These are phyloP conservation scores for Orbilia javanica DNA, from an alignment of 2,329 filamentous ascomycete genomes.

Conservation along the genomic window DNA sequence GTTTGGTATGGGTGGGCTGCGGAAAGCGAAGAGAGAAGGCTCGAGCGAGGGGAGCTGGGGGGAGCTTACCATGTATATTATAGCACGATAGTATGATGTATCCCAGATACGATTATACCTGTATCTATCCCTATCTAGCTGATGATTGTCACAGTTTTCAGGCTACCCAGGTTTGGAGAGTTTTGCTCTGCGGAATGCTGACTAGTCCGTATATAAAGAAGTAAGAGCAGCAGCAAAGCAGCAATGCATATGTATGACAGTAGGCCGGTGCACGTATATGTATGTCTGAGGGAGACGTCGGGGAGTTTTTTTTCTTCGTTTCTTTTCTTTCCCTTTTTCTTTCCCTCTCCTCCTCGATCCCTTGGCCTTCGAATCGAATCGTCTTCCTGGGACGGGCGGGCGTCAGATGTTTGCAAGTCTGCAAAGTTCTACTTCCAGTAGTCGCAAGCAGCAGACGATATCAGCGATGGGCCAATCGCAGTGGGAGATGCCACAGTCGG, in stretches of 20 bases:
- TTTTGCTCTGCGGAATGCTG: slow-evolving; percentile 14
- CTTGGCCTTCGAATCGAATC: slow-evolving; percentile 28
- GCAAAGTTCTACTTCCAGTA: slow-evolving; percentile 56
- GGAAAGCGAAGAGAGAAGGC: slow-evolving; percentile 14
- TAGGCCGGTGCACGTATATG: background rate
- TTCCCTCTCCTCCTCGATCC: background rate
- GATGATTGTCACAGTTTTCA: slow-evolving; percentile 29
- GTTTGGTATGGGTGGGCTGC: slow-evolving; percentile 6
- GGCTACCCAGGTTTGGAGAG: slow-evolving; percentile 13
- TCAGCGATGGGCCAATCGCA: slow-evolving; percentile 49
- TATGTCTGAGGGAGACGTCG: slow-evolving; percentile 22
- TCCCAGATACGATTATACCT: slow-evolving; percentile 34
- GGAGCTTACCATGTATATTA: slow-evolving; percentile 57
- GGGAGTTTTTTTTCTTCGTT: slow-evolving; percentile 18
- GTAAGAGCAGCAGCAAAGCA: slow-evolving; percentile 2
- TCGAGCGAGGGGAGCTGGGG: slow-evolving; percentile 44
- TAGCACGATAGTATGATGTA: slow-evolving; percentile 30
- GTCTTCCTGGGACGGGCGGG: slow-evolving; percentile 49
- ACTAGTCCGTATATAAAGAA: slow-evolving; percentile 16
- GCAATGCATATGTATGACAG: slow-evolving; percentile 11
- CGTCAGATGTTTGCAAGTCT: slow-evolving; percentile 45
- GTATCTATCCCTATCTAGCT: slow-evolving; percentile 36
- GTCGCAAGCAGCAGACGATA: slow-evolving; percentile 42
- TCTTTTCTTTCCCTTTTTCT: no score
- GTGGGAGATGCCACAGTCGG: slow-evolving; percentile 37